These are phyloP conservation scores for Biscutella laevigata DNA, from an alignment of 441 rosid genomes.

Conservation along the genomic window DNA sequence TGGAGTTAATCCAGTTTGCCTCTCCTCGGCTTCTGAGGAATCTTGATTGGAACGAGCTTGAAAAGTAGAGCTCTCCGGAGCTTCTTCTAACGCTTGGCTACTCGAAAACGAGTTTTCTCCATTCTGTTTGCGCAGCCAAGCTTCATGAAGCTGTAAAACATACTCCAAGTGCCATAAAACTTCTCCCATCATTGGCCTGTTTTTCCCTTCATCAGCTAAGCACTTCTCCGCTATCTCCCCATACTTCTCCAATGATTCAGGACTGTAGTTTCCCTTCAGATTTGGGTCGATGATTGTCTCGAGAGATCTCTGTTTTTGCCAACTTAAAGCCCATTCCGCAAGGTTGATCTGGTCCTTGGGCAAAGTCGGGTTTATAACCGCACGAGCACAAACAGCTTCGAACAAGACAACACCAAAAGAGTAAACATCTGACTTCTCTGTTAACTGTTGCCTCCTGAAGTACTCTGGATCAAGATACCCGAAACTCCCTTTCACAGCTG, in stretches of 20 bases:
- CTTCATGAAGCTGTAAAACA: conserved; percentile 68
- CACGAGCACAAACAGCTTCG: conserved; percentile 74
- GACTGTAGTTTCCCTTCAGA: conserved; percentile 42
- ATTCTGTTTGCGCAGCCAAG: conserved; percentile 41
- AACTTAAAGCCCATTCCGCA: conserved; percentile 83
- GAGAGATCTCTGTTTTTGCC: conserved; percentile 61
- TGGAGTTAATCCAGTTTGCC: conserved; percentile 17
- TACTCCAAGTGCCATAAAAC: conserved; percentile 80
- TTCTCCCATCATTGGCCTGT: conserved; percentile 82
- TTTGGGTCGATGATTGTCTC: conserved; percentile 55
- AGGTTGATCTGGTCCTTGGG: conserved; percentile 89
- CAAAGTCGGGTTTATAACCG: conserved; percentile 74
- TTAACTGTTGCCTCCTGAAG: conserved; percentile 71
- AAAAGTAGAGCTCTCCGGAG: conserved; percentile 16
- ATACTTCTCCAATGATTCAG: conserved; percentile 62
- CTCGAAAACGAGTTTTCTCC: conserved; percentile 33
- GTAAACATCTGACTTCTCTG: conserved; percentile 88
- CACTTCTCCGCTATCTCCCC: conserved; percentile 90
- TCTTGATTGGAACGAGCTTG: conserved; percentile 19
- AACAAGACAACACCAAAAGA: conserved; percentile 78
- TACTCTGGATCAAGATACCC: conserved; percentile 89
- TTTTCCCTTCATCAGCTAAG: conserved; percentile 67
- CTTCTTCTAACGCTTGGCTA: conserved; percentile 28
- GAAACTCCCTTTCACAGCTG: conserved; percentile 87
- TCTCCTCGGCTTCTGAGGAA: conserved; percentile 13